Evolutionary conservation across 768 basidiomycete species (phyloP).

Genomic region (Mrakia gelida): DNA sequence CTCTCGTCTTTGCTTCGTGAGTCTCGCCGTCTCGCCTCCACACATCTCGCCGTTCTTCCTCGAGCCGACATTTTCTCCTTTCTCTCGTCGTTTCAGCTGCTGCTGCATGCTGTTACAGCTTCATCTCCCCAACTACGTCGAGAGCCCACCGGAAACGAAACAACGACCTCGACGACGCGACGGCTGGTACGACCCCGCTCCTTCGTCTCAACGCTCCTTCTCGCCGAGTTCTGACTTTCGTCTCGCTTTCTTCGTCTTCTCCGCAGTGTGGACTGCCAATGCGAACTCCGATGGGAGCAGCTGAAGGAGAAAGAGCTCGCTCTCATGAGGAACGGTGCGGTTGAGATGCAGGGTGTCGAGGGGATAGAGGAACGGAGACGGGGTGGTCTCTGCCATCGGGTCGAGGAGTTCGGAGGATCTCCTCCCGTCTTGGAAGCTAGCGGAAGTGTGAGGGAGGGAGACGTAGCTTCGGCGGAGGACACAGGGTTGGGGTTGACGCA

Average conservation of each 20-base stretch:
- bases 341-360: not conserved
- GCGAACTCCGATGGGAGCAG: not conserved
- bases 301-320: conserved; percentile 8
- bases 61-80: not conserved
- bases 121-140: not conserved
- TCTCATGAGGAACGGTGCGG: not conserved
- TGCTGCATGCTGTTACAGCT: conserved; percentile 6
- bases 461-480: not conserved
- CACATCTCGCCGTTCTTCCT: not conserved
- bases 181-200: not conserved
- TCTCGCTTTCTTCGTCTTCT: not conserved
- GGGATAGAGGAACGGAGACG: conserved; percentile 6
- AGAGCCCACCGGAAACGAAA: not conserved
- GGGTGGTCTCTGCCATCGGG: not conserved
- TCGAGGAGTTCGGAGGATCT: conserved; percentile 1
- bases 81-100: not conserved
- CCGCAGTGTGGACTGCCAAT: not conserved
- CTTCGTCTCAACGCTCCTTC: not conserved
- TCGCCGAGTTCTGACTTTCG: not conserved
- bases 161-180: not conserved
- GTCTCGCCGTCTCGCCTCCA: not conserved
- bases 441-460: not conserved
- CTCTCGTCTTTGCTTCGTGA: conserved; percentile 10
- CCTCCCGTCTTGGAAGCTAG: not conserved
- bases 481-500: not conserved